Evolutionary conservation across 2,329 filamentous ascomycete genomes (phyloP).

Genomic region (Aspergillus tubingensis): DNA sequence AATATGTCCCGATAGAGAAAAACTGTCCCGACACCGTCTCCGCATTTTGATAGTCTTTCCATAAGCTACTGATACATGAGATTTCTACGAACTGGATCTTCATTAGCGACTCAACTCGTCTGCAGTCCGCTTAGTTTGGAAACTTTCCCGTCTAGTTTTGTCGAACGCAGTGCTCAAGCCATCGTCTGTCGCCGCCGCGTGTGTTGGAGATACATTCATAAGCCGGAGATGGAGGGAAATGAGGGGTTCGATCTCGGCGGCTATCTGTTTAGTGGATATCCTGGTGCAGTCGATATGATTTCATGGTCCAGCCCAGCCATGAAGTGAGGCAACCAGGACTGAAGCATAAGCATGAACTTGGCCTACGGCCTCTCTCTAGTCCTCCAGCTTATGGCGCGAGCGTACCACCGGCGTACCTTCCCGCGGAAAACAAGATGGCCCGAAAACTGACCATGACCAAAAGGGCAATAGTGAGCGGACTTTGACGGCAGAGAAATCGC

Average conservation of each 20-base stretch:
- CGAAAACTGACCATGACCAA: not conserved
- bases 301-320: not conserved
- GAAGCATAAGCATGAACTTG: not conserved
- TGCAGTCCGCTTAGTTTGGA: not conserved
- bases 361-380: not conserved
- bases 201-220: not conserved
- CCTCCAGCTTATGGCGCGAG: not conserved
- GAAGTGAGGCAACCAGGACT: not conserved
- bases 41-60: not conserved
- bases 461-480: not conserved
- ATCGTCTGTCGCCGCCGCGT: not conserved
- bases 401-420: not conserved
- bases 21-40: not conserved
- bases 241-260: too few relatives aligned
- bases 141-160: not conserved
- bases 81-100: not conserved
- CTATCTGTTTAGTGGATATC: not conserved
- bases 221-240: not conserved
- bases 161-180: not conserved
- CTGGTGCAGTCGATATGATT: not conserved
- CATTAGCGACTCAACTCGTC: not conserved
- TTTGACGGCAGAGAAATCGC: not conserved
- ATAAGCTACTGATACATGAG: not conserved
- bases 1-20: not conserved
- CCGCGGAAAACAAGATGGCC: not conserved